Conservation (phyloP, 202 grass and related monocot genomes). For the Cymbopogon flexuosus region DNA sequence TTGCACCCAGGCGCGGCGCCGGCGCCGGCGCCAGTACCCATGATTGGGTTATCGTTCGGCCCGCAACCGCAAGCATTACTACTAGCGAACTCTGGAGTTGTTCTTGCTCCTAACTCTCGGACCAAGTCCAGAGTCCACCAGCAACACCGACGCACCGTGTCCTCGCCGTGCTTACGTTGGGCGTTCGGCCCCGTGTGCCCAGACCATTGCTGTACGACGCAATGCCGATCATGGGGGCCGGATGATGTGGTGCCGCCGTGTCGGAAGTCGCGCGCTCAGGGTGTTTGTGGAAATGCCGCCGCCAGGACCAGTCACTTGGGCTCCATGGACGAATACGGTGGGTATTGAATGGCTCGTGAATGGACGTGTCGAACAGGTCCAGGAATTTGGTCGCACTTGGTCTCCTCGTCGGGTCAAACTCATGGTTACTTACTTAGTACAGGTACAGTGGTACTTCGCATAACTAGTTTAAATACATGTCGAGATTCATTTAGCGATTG, state of each 20-base stretch:
- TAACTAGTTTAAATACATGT: no score
- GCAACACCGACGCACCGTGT: background rate
- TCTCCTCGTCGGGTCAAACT: background rate
- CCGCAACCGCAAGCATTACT: no score
- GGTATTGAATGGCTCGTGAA: background rate
- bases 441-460: background rate
- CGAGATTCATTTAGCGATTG: no score
- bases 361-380: background rate
- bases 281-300: constrained; percentile 3
- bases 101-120: no score
- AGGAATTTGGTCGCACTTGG: no score
- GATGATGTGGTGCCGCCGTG: background rate
- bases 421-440: background rate
- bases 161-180: background rate
- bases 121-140: no score
- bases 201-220: background rate
- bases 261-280: background rate
- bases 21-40: no score
- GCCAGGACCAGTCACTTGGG: background rate
- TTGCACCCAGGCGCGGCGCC: no score
- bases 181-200: background rate
- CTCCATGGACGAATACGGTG: background rate
- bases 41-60: no score
- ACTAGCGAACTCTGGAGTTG: no score
- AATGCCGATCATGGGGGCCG: background rate